phyloP scores from a whole-genome alignment of 163 green algal species.

The Trebouxiophyceae sp. region DNA sequence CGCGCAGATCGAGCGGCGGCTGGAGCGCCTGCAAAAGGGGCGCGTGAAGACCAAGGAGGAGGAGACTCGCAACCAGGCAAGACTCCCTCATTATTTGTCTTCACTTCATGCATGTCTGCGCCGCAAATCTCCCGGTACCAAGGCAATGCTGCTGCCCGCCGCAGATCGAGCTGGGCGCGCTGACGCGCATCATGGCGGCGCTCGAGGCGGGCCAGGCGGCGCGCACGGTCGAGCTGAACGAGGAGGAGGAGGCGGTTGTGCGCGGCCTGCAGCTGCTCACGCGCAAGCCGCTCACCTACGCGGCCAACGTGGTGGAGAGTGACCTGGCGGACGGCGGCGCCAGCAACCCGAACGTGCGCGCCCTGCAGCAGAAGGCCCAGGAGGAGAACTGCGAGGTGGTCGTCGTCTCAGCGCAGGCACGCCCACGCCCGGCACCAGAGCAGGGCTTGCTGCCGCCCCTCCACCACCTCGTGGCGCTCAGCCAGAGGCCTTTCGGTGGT shows the following conservation, averaged over 20 bases:
- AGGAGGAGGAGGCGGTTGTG: conserved; percentile 72
- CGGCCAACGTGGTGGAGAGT: conserved; percentile 89
- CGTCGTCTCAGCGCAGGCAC: conserved; percentile 82
- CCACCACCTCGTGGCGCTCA: too few species aligned
- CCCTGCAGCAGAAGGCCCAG: conserved; percentile 47
- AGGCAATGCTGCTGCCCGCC: too few species aligned
- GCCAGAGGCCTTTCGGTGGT: neutral
- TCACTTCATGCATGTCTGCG: too few species aligned
- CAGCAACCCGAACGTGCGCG: conserved; percentile 49
- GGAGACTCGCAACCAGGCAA: conserved; percentile 32
- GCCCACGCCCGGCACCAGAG: too few species aligned
- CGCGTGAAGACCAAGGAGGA: conserved; percentile 46
- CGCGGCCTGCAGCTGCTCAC: conserved; percentile 84
- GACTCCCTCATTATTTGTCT: too few species aligned
- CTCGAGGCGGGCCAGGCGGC: conserved; percentile 63
- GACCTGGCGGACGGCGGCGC: conserved; percentile 73
- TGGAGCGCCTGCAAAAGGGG: conserved; percentile 72
- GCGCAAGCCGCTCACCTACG: conserved; percentile 89
- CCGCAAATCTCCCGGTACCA: too few species aligned
- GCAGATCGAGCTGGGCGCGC: conserved; percentile 37
- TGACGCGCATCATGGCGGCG: conserved; percentile 48
- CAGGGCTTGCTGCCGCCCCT: too few species aligned
- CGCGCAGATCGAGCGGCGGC: conserved; percentile 66
- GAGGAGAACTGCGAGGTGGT: conserved; percentile 65
- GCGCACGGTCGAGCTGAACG: conserved; percentile 57